Conservation (phyloP, 2,329 filamentous ascomycete genomes). For the Parasarocladium wereldwijsianum region DNA sequence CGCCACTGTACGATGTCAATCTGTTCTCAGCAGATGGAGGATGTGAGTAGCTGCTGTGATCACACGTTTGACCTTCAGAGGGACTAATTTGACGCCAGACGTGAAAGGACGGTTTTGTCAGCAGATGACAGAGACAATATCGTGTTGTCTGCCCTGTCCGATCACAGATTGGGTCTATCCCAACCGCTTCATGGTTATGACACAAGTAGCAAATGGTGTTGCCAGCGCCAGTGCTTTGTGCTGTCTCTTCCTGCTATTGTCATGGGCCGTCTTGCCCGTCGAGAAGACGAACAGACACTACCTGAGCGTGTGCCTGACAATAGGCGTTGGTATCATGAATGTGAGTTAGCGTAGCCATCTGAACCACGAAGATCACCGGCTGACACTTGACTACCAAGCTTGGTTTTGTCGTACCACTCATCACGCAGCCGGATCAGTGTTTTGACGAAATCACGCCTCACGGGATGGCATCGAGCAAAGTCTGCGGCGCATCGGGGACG, state of each 20-base stretch:
- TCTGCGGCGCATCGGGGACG: constrained; percentile 79
- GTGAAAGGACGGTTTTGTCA: constrained; percentile 39
- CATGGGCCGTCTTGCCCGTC: constrained; percentile 66
- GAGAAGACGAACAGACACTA: constrained; percentile 91
- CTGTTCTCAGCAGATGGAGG: constrained; percentile 46
- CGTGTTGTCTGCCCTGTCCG: constrained; percentile 85
- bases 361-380: neutral
- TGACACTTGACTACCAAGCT: constrained; percentile 39
- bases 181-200: constrained; percentile 43
- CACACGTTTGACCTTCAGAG: too few species aligned
- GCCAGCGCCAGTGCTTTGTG: constrained; percentile 60
- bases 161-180: constrained; percentile 62
- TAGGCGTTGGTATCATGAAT: constrained; percentile 64
- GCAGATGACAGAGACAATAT: constrained; percentile 30
- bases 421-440: constrained; percentile 65
- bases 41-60: constrained; percentile 39
- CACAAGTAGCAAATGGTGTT: constrained; percentile 63
- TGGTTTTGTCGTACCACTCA: constrained; percentile 81
- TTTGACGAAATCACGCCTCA: constrained; percentile 84
- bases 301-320: constrained; percentile 71
- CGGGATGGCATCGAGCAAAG: constrained; percentile 68
- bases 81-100: constrained; percentile 30
- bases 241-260: constrained; percentile 62
- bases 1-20: constrained; percentile 53
- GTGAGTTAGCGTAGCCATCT: constrained; percentile 40